A percentile compares a stretch with the other conserved stretches of the same genome.
Conservation (phyloP, 139 green algal genomes). For the Chlamydomonas sphaeroides region DNA sequence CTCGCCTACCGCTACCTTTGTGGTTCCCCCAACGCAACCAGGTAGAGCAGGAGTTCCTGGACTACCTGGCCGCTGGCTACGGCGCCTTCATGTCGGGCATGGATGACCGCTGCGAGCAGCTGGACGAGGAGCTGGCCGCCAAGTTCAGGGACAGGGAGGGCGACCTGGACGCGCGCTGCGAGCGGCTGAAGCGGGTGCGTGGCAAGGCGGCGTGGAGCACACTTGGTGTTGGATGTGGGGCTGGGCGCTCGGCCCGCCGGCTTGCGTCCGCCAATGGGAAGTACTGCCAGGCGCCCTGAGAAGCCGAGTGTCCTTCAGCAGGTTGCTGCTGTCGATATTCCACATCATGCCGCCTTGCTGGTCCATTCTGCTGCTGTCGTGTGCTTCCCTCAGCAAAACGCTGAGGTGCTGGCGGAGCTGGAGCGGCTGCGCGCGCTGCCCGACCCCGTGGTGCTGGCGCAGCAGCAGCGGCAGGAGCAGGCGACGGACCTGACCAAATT, state of each 20-base stretch:
- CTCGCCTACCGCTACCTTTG: no score
- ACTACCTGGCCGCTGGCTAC: slow-evolving; percentile 29
- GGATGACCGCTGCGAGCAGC: slow-evolving; percentile 46
- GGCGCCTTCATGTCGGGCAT: slow-evolving; percentile 12
- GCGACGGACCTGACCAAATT: slow-evolving; percentile 62
- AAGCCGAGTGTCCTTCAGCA: no score
- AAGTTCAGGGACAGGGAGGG: slow-evolving; percentile 63
- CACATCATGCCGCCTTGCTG: no score
- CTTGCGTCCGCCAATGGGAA: no score
- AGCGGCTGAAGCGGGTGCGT: slow-evolving; percentile 5
- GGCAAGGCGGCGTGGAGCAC: no score
- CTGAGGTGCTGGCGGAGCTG: slow-evolving; percentile 46
- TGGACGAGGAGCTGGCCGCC: slow-evolving; percentile 71
- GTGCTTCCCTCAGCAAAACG: slow-evolving; percentile 45
- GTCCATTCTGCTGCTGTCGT: no score
- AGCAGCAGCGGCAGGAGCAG: slow-evolving; percentile 47
- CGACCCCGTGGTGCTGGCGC: slow-evolving; percentile 71
- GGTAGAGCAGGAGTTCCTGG: slow-evolving; percentile 26
- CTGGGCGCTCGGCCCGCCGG: no score
- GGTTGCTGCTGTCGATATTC: no score
- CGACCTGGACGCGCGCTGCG: slow-evolving; percentile 18
- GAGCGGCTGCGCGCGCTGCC: slow-evolving; percentile 65
- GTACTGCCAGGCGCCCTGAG: no score
- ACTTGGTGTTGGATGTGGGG: neutral
- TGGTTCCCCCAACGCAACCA: no score